Conservation (phyloP, 805 yeast species). For the Cyberlindnera maclurae region DNA sequence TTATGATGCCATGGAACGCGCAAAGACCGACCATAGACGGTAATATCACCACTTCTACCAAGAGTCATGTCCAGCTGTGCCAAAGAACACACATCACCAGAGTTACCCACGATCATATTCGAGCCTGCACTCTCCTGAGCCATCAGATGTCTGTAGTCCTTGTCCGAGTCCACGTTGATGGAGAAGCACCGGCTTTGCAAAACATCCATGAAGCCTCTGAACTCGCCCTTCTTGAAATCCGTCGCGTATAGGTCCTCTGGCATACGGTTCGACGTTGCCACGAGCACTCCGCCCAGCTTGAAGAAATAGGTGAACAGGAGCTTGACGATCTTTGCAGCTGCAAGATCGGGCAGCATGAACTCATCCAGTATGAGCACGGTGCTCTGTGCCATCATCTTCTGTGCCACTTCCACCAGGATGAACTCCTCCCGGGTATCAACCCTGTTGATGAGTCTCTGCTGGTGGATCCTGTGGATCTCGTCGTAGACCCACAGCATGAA, state of each 20-base stretch:
- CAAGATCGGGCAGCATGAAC: slow-evolving; percentile 71
- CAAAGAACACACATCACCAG: neutral
- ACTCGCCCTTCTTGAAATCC: slow-evolving; percentile 52
- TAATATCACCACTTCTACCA: slow-evolving; percentile 25
- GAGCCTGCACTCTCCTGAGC: slow-evolving; percentile 11
- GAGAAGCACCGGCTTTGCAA: slow-evolving; percentile 53
- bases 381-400: slow-evolving; percentile 48
- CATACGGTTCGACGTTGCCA: slow-evolving; percentile 65
- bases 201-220: slow-evolving; percentile 48
- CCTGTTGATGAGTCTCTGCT: slow-evolving; percentile 20
- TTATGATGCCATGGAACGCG: slow-evolving; percentile 36
- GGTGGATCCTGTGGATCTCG: slow-evolving; percentile 47
- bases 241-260: slow-evolving; percentile 69
- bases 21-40: slow-evolving; percentile 51
- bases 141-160: slow-evolving; percentile 42
- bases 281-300: slow-evolving; percentile 66
- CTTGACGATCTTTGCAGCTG: slow-evolving; percentile 63
- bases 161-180: slow-evolving; percentile 51
- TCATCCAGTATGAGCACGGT: slow-evolving; percentile 63
- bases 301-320: slow-evolving; percentile 61
- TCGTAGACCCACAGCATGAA: slow-evolving; percentile 63
- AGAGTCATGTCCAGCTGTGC: slow-evolving; percentile 4
- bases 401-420: slow-evolving; percentile 58
- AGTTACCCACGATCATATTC: slow-evolving; percentile 35
- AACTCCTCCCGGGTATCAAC: slow-evolving; percentile 49